These are phyloP conservation scores for Ulota crispa DNA, from an alignment of 225 moss, liverwort and hornwort species.

Conservation along the genomic window DNA sequence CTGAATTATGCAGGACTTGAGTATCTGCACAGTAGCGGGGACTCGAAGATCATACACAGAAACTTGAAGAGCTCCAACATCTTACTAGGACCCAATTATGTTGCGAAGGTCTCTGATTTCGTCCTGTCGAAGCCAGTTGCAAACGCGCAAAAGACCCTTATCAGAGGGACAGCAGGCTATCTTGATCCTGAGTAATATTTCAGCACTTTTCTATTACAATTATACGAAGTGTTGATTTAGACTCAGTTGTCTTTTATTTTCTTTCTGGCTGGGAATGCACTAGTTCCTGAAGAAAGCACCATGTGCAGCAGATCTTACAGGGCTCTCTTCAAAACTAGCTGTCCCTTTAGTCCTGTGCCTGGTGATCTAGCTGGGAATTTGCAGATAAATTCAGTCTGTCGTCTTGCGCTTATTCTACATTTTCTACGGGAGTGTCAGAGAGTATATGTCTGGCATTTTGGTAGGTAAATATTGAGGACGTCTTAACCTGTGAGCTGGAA, in stretches of 20 bases:
- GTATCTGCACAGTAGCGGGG: conserved; percentile 57
- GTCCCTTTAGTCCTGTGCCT: background rate
- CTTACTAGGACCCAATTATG: conserved; percentile 51
- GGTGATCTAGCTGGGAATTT: background rate
- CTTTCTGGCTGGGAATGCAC: conserved; percentile 4
- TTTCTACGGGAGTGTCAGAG: background rate
- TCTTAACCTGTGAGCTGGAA: conserved; percentile 18
- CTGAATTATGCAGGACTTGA: conserved; percentile 52
- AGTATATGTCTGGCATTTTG: background rate
- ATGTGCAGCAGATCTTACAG: conserved; percentile 8
- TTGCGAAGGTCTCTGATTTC: conserved; percentile 71
- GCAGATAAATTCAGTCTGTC: conserved; percentile 1
- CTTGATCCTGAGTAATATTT: conserved; percentile 74
- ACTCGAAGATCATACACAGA: conserved; percentile 59
- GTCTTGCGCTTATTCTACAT: background rate
- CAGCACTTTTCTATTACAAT: conserved; percentile 1
- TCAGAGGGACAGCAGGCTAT: conserved; percentile 69
- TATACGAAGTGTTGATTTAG: background rate
- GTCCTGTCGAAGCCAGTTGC: conserved; percentile 47
- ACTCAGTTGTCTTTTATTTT: background rate
- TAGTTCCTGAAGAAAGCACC: background rate
- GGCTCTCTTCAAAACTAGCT: conserved; percentile 18
- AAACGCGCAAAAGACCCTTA: conserved; percentile 34
- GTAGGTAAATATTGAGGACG: background rate
- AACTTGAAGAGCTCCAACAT: conserved; percentile 75